Conservation (phyloP, 2,329 filamentous ascomycete genomes). For the Clathrospora elynae region DNA sequence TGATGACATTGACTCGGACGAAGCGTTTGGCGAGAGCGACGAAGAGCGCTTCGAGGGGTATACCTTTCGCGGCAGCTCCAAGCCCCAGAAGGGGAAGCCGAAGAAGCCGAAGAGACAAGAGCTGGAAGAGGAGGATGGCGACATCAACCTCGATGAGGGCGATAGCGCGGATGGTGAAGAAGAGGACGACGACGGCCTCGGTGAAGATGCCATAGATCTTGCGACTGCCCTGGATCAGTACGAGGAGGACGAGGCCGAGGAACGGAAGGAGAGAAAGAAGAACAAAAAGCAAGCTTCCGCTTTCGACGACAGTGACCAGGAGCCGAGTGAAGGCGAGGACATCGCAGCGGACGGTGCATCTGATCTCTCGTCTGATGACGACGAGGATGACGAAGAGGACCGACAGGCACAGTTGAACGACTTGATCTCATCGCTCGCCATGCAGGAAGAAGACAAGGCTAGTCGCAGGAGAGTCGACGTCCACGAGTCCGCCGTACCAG, state of each 20-base stretch:
- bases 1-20: slow-evolving; percentile 72
- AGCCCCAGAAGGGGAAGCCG: slow-evolving; percentile 55
- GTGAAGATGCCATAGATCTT: slow-evolving; percentile 67
- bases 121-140: slow-evolving; percentile 31
- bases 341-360: slow-evolving; percentile 55
- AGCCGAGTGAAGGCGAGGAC: slow-evolving; percentile 55
- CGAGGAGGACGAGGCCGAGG: slow-evolving; percentile 44
- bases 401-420: slow-evolving; percentile 69
- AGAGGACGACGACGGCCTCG: slow-evolving; percentile 66
- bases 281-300: slow-evolving; percentile 48
- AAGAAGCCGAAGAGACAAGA: slow-evolving; percentile 41
- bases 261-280: slow-evolving; percentile 36
- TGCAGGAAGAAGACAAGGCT: slow-evolving; percentile 46
- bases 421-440: slow-evolving; percentile 69
- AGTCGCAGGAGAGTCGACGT: slow-evolving; percentile 50
- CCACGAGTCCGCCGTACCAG: slow-evolving; percentile 65
- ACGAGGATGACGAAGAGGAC: slow-evolving; percentile 53
- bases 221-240: slow-evolving; percentile 63
- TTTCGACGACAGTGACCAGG: slow-evolving; percentile 60
- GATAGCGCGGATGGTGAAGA: slow-evolving; percentile 53
- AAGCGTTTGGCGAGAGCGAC: slow-evolving; percentile 88
- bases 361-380: slow-evolving; percentile 55
- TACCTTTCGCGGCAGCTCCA: slow-evolving; percentile 66
- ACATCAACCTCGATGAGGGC: slow-evolving; percentile 56
- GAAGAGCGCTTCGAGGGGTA: slow-evolving; percentile 83